phyloP scores from a whole-genome alignment of 2,329 filamentous ascomycete genomes.

The Trichoderma cornu-damae region DNA sequence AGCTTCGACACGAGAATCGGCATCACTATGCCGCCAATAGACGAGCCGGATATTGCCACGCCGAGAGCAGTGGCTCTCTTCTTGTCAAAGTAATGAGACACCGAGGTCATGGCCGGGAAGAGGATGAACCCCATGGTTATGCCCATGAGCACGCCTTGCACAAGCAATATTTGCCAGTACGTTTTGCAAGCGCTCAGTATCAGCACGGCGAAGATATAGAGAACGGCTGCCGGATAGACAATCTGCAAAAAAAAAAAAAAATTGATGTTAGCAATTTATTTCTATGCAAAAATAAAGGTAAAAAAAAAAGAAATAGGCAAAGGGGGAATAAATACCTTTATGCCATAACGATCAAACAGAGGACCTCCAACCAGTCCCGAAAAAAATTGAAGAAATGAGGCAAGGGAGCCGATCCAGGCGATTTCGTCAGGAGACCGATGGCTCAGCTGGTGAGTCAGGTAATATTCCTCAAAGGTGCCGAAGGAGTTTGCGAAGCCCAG shows the following conservation, averaged over 20 bases:
- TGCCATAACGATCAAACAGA: conserved; percentile 40
- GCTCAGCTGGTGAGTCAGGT: conserved; percentile 34
- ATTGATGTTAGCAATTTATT: too few species aligned
- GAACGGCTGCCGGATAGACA: conserved; percentile 30
- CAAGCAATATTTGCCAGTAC: conserved; percentile 51
- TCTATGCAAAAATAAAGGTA: too few species aligned
- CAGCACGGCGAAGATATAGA: conserved; percentile 38
- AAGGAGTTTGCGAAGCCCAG: conserved; percentile 42
- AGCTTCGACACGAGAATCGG: conserved; percentile 45
- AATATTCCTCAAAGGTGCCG: conserved; percentile 43
- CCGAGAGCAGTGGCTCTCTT: conserved; percentile 45
- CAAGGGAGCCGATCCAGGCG: conserved; percentile 41
- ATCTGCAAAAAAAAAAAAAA: too few species aligned
- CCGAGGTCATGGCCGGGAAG: conserved; percentile 41
- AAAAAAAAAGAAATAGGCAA: too few species aligned
- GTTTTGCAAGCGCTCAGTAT: conserved; percentile 40
- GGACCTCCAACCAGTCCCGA: conserved; percentile 34
- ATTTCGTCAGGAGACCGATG: conserved; percentile 31
- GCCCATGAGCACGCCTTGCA: conserved; percentile 44
- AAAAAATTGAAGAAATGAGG: conserved; percentile 34
- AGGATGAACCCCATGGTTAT: conserved; percentile 37
- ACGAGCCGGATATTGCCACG: conserved; percentile 42
- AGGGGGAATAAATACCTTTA: too few species aligned
- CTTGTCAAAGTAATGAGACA: conserved; percentile 45
- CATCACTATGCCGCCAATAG: conserved; percentile 49